Conservation (phyloP, 208 protist genomes). For the Acanthamoeba rhysodes region DNA sequence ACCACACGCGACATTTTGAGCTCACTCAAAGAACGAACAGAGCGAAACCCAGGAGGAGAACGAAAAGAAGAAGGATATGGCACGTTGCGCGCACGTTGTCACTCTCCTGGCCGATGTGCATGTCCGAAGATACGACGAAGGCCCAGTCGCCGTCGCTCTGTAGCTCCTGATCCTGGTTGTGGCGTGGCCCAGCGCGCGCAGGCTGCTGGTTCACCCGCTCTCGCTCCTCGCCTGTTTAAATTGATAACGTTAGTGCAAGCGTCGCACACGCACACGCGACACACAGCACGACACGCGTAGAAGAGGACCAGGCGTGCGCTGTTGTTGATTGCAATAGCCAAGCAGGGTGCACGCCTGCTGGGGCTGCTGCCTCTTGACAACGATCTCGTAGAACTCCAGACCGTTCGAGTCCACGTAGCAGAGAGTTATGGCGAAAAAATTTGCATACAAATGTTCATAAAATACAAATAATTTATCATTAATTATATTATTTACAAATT, state of each 20-base stretch:
- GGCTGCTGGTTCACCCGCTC: neutral
- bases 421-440: too few relatives aligned
- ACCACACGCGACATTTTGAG: neutral
- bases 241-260: neutral
- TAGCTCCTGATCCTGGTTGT: neutral
- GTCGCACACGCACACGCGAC: too few relatives aligned
- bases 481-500: neutral
- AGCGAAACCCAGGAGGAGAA: too few relatives aligned
- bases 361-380: conserved; percentile 34
- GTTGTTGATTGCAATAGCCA: neutral
- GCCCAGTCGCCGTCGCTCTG: neutral
- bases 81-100: too few relatives aligned
- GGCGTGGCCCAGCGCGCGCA: neutral
- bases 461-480: neutral
- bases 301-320: neutral
- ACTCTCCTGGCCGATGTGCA: conserved; percentile 19
- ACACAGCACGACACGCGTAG: too few relatives aligned
- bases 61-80: too few relatives aligned
- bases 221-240: neutral
- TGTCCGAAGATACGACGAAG: neutral
- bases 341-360: neutral
- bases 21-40: too few relatives aligned
- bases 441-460: too few relatives aligned
- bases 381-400: conserved; percentile 11
- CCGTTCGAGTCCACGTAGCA: neutral